Conservation (phyloP, 805 yeast genomes). For the Dipodascus albidus region DNA sequence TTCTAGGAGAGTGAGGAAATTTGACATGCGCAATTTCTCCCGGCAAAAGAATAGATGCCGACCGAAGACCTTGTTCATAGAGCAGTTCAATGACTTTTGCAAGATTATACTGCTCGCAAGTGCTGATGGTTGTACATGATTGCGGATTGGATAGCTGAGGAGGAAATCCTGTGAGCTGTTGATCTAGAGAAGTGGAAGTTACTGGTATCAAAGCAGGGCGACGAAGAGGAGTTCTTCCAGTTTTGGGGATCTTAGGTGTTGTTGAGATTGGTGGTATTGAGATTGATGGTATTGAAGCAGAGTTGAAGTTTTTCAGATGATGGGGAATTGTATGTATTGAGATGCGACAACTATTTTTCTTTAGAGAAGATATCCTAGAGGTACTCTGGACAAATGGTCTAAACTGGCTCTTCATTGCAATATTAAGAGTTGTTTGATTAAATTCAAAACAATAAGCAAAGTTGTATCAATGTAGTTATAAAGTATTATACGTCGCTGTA, state of each 20-base stretch:
- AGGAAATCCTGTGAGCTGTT: background rate
- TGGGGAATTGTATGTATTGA: too few species aligned
- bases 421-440: too few species aligned
- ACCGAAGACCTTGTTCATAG: constrained; percentile 26
- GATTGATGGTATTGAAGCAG: background rate
- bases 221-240: background rate
- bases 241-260: background rate
- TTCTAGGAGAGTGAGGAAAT: constrained; percentile 25
- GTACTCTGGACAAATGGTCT: too few species aligned
- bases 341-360: too few species aligned
- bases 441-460: too few species aligned
- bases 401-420: too few species aligned
- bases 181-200: background rate
- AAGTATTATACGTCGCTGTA: too few species aligned
- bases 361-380: too few species aligned
- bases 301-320: too few species aligned
- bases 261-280: background rate
- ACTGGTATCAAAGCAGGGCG: background rate
- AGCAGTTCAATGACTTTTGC: constrained; percentile 31
- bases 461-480: too few species aligned
- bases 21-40: constrained; percentile 56
- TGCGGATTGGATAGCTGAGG: background rate
- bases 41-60: constrained; percentile 37
- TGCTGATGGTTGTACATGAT: constrained; percentile 58
- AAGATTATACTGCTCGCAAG: constrained; percentile 62